Evolutionary conservation across 164 flowering plant genomes (phyloP).

Genomic region (Chimonanthus praecox): DNA sequence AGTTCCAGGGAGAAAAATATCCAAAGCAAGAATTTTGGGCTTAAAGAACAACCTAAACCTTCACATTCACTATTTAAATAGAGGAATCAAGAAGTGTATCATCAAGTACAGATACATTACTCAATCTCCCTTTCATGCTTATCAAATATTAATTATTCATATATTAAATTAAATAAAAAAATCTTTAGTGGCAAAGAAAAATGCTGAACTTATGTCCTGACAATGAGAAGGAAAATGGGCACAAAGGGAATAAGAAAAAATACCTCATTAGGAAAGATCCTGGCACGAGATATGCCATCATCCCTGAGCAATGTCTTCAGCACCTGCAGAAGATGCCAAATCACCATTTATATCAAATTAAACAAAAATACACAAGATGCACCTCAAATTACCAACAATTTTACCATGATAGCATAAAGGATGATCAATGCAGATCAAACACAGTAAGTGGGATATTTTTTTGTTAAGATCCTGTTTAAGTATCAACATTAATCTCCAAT

Average conservation of each 20-base stretch:
- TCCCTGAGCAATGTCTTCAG: constrained; percentile 51
- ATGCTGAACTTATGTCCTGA: not conserved
- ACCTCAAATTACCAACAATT: not conserved
- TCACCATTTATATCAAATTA: not conserved
- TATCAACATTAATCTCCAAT: too few relatives aligned
- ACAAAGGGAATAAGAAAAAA: not conserved
- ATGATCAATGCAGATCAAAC: too few relatives aligned
- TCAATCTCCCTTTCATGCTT: not conserved
- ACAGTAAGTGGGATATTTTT: too few relatives aligned
- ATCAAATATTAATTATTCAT: not conserved
- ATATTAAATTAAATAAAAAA: not conserved
- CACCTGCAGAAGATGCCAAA: constrained; percentile 34
- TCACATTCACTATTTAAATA: not conserved
- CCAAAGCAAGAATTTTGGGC: not conserved
- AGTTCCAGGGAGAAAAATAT: not conserved
- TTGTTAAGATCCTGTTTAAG: too few relatives aligned
- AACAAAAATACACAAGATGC: too few relatives aligned
- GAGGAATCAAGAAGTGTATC: not conserved
- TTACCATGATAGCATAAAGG: too few relatives aligned
- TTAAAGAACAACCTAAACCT: not conserved
- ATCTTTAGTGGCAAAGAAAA: not conserved
- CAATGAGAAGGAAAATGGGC: not conserved
- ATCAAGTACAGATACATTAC: not conserved
- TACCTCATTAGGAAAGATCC: constrained; percentile 46
- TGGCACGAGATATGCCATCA: constrained; percentile 45